Base-by-base conservation (phyloP, 2,329 filamentous ascomycete genomes). In the Xylariales sp. region DNA sequence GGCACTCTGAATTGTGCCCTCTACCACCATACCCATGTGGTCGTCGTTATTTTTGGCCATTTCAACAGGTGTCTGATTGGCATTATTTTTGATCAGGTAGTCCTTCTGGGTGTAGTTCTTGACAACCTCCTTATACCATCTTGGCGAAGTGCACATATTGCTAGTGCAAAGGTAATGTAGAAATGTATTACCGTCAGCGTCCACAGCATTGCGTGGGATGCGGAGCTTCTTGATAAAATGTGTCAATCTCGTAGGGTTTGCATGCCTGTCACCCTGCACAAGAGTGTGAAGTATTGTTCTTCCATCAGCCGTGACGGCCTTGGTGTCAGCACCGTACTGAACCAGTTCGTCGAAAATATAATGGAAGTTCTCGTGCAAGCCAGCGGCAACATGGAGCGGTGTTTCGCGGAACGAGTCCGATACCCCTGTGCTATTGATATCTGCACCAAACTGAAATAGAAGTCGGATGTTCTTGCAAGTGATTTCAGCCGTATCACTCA, bases 341-440 rank as follows among this genome's bases (percentile, higher is more conserved):
- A 33, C 5, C 2, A 40, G 38, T 20, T 15, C 8, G 7, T 40
- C 29, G 12, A 40, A 33, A 10, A 40, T 32, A 4, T 5, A 11
- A 5, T 11, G 16, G 19, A 20, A 33, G 28, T 40, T 14, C 3
- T 20, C 8, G 12, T 40, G 19, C 4, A 40, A 14, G 14, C 38
- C 38, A 11, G 12, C 20, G 10, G 38, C 38, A 18, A 40, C 14
- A 28, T 40, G 38, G 11, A 40, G 28, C 9, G 38, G 38, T 4
- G 5, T 33, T 8, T 10, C n/a, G 11, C 29, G 14, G n/a, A 12
- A n/a, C 7, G 7, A 8, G 7, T 8, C 24, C 15, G 29, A 10
- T 10, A n/a, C 20, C n/a, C 20, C 21, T 4, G 16, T 11, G 14
- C 8, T 15, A 7, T 40, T 18, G n/a, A 40, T 33, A 25, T 33